Evolutionary conservation across 208 protist species (phyloP), one percentile per base, ranked within the genome.

Genomic region (Crithidia sp.): DNA sequence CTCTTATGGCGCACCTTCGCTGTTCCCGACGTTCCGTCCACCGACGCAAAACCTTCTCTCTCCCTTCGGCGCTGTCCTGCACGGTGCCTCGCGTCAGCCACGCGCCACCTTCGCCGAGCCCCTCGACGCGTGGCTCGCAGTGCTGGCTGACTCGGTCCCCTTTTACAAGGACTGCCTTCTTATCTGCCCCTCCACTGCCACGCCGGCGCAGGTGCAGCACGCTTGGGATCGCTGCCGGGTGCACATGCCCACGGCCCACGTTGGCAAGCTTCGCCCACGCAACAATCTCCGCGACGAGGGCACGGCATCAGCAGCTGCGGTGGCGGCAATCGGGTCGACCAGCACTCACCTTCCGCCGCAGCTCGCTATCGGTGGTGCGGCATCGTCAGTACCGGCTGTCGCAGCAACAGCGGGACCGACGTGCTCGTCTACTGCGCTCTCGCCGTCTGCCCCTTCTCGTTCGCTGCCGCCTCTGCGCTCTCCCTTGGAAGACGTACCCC

Each of bases 111-210:
- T 88, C 60, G 82, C 84, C 13, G 87, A 94, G 64, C 92, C 92
- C 10, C 60, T 91, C 5, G 86, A 94, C 54, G 76, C 74, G 49
- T 96, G 92, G 89, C 74, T 96, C 12, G 74, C 86, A n/a, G 73
- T 84, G 47, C 70, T 96, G 58, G 74, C 79, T 12, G 85, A 94
- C 54, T 71, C 84, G 3, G 92, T 94, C 17, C 92, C 92, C 5
- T 96, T 96, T 52, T 90, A 88, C 63, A 79, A 87, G 37, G 81
- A 93, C 41, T 85, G 79, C 57, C 59, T 94, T 6, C 67, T 96
- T 2, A 58, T 94, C 44, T 91, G 83, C 64, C 84, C 87, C 0
- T 90, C 86, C 13, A 77, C 53, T 0, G 70, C 86, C 53, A 62
- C 77, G 7, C 8, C 59, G 0, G 65, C 72, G 28, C 77, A 82